A percentile compares a stretch with the other conserved stretches of the same genome.
Conservation (phyloP, 441 rosid genomes). For the Mallotus repandus region DNA sequence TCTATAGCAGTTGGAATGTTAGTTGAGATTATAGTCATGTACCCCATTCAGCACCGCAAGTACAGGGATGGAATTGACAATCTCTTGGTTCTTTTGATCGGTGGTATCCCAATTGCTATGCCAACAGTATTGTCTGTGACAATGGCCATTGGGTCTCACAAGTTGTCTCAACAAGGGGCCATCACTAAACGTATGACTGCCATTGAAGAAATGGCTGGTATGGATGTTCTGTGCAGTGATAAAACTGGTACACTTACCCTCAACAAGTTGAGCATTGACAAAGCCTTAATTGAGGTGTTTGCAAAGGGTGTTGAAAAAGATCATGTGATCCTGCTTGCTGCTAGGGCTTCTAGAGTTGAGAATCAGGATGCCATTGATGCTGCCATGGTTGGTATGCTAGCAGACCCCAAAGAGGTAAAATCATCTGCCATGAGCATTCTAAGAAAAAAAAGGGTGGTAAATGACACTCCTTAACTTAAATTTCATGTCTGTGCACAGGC, state of each 20-base stretch:
- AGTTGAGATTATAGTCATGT: constrained; percentile 83
- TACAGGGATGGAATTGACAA: constrained; percentile 91
- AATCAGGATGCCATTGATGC: constrained; percentile 81
- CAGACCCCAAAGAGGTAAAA: constrained; percentile 67
- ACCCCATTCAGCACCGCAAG: constrained; percentile 72
- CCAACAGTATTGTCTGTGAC: constrained; percentile 93
- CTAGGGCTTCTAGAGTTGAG: constrained; percentile 70
- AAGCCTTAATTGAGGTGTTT: constrained; percentile 70
- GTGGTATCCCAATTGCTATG: constrained; percentile 97
- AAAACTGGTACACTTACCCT: constrained; percentile 91
- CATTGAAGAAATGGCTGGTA: constrained; percentile 95
- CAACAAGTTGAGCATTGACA: constrained; percentile 87
- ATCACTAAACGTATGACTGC: constrained; percentile 97
- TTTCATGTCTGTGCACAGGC: constrained; percentile 43
- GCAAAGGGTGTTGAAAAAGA: constrained; percentile 62
- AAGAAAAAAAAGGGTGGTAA: not conserved
- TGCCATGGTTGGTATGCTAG: constrained; percentile 75
- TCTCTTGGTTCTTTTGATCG: constrained; percentile 88
- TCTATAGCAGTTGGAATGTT: constrained; percentile 76
- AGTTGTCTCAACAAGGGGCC: constrained; percentile 82
- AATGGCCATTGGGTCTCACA: constrained; percentile 97
- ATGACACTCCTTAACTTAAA: not conserved
- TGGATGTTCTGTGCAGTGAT: constrained; percentile 97
- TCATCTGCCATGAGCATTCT: not conserved
- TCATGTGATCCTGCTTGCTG: constrained; percentile 60